These are phyloP conservation scores for Aspergillus sp. DNA, from an alignment of 2,329 filamentous ascomycete species.

Conservation along the genomic window DNA sequence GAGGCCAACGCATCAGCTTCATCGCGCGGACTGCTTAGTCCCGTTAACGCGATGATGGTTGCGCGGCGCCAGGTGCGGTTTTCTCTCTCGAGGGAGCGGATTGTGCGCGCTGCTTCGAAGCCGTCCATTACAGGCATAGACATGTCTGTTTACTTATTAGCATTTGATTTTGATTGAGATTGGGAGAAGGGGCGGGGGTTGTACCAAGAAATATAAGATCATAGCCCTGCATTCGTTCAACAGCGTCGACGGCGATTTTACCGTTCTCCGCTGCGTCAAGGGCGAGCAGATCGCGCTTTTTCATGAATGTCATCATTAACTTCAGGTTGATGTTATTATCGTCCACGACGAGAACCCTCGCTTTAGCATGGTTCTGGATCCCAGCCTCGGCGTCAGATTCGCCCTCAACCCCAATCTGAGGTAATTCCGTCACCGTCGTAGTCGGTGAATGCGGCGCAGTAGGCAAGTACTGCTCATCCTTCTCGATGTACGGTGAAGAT, in stretches of 20 bases:
- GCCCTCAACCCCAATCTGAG: too few species aligned
- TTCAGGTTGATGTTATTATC: slow-evolving; percentile 43
- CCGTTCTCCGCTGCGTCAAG: slow-evolving; percentile 39
- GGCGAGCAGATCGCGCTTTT: slow-evolving; percentile 28
- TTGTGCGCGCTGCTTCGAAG: slow-evolving; percentile 42
- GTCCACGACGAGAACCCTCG: slow-evolving; percentile 38
- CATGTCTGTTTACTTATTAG: slow-evolving; percentile 25
- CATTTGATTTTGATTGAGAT: neutral
- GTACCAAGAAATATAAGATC: slow-evolving; percentile 42
- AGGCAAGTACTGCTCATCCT: too few species aligned
- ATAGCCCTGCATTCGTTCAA: slow-evolving; percentile 28
- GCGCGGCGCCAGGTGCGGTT: slow-evolving; percentile 20
- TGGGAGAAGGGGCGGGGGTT: neutral
- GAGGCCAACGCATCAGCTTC: slow-evolving; percentile 38
- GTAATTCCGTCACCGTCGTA: too few species aligned
- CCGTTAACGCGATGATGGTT: slow-evolving; percentile 42
- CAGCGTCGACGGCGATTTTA: slow-evolving; percentile 36
- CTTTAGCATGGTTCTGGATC: neutral
- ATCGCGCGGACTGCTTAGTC: slow-evolving; percentile 38
- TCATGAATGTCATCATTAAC: slow-evolving; percentile 39
- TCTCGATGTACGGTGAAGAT: neutral
- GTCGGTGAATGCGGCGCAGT: too few species aligned
- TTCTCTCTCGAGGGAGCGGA: slow-evolving; percentile 37
- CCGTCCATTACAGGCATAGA: slow-evolving; percentile 46
- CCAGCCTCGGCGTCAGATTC: too few species aligned